Percentiles rank a stretch among this genome's conserved stretches.
These are phyloP conservation scores for Lignosus rhinocerotis DNA, from an alignment of 1,284 basidiomycete genomes.

Conservation along the genomic window DNA sequence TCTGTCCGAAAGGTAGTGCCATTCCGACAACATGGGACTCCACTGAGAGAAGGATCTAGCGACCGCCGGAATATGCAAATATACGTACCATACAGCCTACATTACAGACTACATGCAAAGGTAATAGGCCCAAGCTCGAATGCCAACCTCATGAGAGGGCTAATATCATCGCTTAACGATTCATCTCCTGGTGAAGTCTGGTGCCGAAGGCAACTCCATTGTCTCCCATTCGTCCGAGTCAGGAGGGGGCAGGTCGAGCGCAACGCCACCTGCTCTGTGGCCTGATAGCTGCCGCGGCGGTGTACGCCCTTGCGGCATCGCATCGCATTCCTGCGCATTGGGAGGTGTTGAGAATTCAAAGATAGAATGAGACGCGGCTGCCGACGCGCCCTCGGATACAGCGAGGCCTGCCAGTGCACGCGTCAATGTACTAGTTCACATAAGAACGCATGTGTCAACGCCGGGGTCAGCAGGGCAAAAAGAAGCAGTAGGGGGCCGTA, in stretches of 20 bases:
- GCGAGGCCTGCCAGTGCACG: conserved; percentile 26
- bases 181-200: neutral
- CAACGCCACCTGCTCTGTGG: neutral
- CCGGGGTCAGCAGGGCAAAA: neutral
- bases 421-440: conserved; percentile 24
- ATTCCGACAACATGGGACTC: too few relatives aligned
- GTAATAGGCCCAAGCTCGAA: too few relatives aligned
- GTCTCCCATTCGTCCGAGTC: conserved; percentile 51
- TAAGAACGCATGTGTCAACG: neutral
- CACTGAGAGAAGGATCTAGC: too few relatives aligned
- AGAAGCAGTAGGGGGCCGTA: conserved; percentile 18
- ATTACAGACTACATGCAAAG: too few relatives aligned
- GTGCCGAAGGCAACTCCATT: conserved; percentile 43
- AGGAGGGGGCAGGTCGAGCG: conserved; percentile 44
- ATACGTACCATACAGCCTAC: too few relatives aligned
- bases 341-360: neutral
- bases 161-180: neutral
- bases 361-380: neutral
- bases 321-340: neutral
- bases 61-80: neutral
- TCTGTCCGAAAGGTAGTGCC: too few relatives aligned
- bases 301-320: too few relatives aligned
- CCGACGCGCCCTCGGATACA: conserved; percentile 14
- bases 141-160: neutral
- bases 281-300: too few relatives aligned